Base-by-base conservation (phyloP, 2,329 filamentous ascomycete species). In the Fusarium lyarnte region DNA sequence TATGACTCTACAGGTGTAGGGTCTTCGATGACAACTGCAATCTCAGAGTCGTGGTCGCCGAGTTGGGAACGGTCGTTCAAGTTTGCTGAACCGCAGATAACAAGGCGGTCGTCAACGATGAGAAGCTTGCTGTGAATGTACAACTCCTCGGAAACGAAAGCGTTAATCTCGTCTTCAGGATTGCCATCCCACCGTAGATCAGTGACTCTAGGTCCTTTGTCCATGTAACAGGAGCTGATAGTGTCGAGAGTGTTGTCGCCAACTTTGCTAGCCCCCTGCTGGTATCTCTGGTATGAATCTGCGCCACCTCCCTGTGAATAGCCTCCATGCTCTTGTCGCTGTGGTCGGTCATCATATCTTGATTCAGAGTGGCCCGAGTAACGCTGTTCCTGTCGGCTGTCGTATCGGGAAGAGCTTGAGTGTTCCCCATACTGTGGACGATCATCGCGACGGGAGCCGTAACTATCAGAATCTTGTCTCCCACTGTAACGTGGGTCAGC, bases 1-100 rank as follows among this genome's bases (percentile, higher is more conserved):
- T 81, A 83, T 23, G 90, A 91, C 19, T 92, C 88, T 21, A 97
- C 84, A 3, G 90, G 84, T 2, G 91, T 89, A 4, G 90, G 88
- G 79, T 97, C 94, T 79, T 96, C 92, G 77, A 97, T 93, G 63
- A 97, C 87, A 72, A 97, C 92, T n/a, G 94, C 94, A 61, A 97
- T 94, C 80, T 97, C 94, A 2, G 91, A 94, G 82, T 97, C 94
- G 81, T 96, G 94, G 64, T 89, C 87, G 39, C 94, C 94, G 8
- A 97, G 88, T 83, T 97, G 93, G 6, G 92, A 95, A 65, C 87
- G 85, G 76, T 89, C 86, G 78, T 90, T 89, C 63, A 89, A 81
- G 76, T 87, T 88, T 72, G 86, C 87, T 17, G 82, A 94, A 70
- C 94, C 94, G 79, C 93, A 95, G 73, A 97, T 95, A 63, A 94